Evolutionary conservation across 768 basidiomycete species (phyloP).

Genomic region (Trametes cinnabarina): DNA sequence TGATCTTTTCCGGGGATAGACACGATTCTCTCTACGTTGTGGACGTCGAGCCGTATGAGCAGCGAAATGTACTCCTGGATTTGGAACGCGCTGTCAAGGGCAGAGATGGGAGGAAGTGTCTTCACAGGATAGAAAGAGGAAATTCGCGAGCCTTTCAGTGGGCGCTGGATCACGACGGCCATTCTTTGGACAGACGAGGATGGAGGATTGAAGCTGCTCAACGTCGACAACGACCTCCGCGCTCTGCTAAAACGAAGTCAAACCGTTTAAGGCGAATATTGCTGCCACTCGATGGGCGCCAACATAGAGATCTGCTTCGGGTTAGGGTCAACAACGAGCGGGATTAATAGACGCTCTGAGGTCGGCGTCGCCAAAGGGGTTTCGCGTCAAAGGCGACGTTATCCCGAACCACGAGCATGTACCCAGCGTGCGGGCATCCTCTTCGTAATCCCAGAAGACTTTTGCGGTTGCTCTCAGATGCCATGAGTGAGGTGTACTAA

Average conservation of each 20-base stretch:
- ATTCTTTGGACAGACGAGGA: neutral
- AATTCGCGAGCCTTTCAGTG: conserved; percentile 73
- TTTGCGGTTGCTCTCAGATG: too few species aligned
- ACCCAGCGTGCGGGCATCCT: too few species aligned
- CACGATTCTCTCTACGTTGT: conserved; percentile 82
- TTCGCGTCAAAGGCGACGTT: too few species aligned
- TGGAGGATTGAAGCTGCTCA: conserved; percentile 2
- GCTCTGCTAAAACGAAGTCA: too few species aligned
- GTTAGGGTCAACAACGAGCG: too few species aligned
- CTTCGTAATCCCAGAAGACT: too few species aligned
- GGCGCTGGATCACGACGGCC: conserved; percentile 50
- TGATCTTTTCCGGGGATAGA: conserved; percentile 59
- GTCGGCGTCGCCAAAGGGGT: too few species aligned
- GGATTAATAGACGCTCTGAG: too few species aligned
- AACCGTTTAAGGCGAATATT: too few species aligned
- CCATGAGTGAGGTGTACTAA: too few species aligned
- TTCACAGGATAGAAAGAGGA: conserved; percentile 80
- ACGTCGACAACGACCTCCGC: neutral
- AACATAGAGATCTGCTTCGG: neutral
- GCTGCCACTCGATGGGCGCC: neutral
- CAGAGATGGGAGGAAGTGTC: conserved; percentile 61
- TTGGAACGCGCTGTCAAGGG: conserved; percentile 89
- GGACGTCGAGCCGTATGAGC: conserved; percentile 81
- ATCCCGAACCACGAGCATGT: too few species aligned
- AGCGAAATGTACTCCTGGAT: conserved; percentile 92